Base-by-base conservation (phyloP, 345 rosid genomes). In the Arabidopsis arenosa region DNA sequence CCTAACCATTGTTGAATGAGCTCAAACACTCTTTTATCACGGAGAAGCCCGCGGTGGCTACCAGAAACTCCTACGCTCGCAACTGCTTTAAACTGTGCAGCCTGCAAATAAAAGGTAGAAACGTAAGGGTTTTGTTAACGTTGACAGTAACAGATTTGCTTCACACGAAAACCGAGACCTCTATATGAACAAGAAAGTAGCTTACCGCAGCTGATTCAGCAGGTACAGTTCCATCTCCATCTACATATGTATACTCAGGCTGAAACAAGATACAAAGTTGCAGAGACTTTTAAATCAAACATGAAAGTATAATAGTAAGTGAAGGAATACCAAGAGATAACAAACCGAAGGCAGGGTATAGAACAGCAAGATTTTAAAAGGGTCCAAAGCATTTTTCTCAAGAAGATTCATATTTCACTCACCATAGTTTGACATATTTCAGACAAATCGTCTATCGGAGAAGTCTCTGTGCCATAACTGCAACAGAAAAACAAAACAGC, bases 191-290 rank as follows among this genome's bases (percentile, higher is more conserved):
- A 63, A 41, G 67, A 55, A 61, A 28, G 65, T 58, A 66, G 56
- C 64, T 73, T 55, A 93, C 98, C 84, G 75, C 82, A 6, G 95
- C 96, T 66, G 98, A 90, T 79, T 93, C 98, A 23, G 91, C 73
- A 13, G 96, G 98, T 63, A 93, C 98, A 4, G 98, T 93, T 76
- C 96, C 98, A 83, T 93, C 96, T 73, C 98, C 98, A 77, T 93
- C 96, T 21, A 89, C 95, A 35, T 78, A 93, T 26, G 89, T 82
- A 66, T 93, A 90, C 70, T 84, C 78, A 36, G 96, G 96, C 97
- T 93, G 86, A 13, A 62, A 81, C 71, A 56, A 64, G 64, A 55
- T 2, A 67, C 43, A 39, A 37, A 33, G 18, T 43, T 54, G 37
- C 5, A 78, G 26, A 21, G 11, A 63, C 55, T 60, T 58, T 54